Conservation (phyloP, 257 asterid species). For the Solanum lycopersicoides region DNA sequence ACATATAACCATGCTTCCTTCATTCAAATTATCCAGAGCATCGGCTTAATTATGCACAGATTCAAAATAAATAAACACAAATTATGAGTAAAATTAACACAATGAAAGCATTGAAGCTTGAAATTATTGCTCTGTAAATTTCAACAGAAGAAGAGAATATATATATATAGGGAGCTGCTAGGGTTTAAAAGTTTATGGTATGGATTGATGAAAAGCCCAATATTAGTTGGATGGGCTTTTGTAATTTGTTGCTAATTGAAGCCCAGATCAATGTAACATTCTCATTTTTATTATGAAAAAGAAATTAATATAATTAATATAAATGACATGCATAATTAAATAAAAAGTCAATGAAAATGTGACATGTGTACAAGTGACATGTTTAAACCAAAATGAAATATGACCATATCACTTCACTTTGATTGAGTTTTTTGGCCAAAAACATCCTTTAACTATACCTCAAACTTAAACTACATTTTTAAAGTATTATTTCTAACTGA, state of each 20-base stretch:
- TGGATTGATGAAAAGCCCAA: background rate
- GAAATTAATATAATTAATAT: no score
- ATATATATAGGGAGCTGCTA: background rate
- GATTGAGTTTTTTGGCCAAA: no score
- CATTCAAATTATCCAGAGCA: constrained; percentile 23
- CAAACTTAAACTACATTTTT: no score
- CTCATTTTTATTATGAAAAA: no score
- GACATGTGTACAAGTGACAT: no score
- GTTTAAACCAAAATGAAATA: no score
- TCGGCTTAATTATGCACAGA: constrained; percentile 19
- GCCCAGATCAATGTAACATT: background rate
- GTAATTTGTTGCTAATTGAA: background rate
- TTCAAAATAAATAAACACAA: background rate
- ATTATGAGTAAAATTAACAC: background rate
- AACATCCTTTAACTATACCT: no score
- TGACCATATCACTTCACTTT: no score
- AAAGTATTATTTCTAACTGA: no score
- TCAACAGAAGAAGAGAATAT: background rate
- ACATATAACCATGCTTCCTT: constrained; percentile 32
- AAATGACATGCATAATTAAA: no score
- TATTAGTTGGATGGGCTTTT: background rate
- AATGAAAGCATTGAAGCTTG: background rate
- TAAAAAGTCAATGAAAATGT: no score
- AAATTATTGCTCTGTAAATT: background rate
- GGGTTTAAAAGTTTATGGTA: background rate